Percentiles rank a stretch among this genome's conserved stretches.
Conservation (phyloP, 2,329 filamentous ascomycete genomes). For the Talaromyces sp. region DNA sequence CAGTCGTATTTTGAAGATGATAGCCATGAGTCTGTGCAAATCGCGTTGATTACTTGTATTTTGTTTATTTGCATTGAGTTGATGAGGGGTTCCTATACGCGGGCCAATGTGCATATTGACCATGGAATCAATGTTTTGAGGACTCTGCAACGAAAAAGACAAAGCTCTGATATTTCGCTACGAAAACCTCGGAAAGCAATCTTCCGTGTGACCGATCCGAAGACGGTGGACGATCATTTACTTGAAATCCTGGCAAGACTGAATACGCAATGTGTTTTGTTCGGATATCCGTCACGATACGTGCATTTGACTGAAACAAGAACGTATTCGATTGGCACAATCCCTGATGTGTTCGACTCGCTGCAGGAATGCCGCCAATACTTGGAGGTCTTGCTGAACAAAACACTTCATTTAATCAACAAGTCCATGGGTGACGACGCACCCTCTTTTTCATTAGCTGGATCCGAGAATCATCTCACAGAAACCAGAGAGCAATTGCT, state of each 20-base stretch:
- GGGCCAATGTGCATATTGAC: slow-evolving; percentile 18
- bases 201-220: slow-evolving; percentile 9
- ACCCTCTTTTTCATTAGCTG: not conserved
- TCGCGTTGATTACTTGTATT: slow-evolving; percentile 16
- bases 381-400: slow-evolving; percentile 14
- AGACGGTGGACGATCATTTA: slow-evolving; percentile 16
- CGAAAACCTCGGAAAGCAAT: not conserved
- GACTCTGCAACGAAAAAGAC: not conserved
- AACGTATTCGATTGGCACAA: not conserved
- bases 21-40: slow-evolving; percentile 15
- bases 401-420: not conserved
- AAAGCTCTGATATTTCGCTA: not conserved
- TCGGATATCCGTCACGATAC: slow-evolving; percentile 17
- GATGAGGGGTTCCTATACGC: slow-evolving; percentile 15
- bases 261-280: slow-evolving; percentile 16
- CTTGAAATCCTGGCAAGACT: slow-evolving; percentile 18
- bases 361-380: slow-evolving; percentile 14
- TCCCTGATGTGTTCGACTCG: not conserved
- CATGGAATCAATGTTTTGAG: slow-evolving; percentile 14
- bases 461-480: not conserved
- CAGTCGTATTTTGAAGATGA: slow-evolving; percentile 7
- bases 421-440: not conserved
- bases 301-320: slow-evolving; percentile 4
- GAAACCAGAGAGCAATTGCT: slow-evolving; percentile 6
- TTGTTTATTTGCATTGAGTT: slow-evolving; percentile 19